Evolutionary conservation across 805 yeast genomes (phyloP), one percentile per base, ranked within the genome.

Genomic region (Starmera quercuum): DNA sequence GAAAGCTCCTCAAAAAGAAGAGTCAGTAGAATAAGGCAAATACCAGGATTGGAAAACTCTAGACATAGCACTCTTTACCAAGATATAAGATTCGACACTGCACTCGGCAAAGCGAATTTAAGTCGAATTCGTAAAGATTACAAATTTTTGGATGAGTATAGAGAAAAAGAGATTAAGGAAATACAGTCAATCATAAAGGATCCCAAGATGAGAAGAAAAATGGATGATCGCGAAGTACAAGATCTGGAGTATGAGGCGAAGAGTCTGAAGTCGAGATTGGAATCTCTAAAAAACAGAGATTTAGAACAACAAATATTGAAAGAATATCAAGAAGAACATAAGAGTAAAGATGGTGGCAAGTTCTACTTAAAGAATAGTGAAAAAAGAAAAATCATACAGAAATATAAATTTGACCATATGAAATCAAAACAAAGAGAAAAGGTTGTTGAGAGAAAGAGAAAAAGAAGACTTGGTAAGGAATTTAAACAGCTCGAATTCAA

Each of bases 41-140:
- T 88, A 10, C 90, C 83, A 2, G 92, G 90, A 0, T 52, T 82
- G 30, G 66, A 64, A 31, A 49, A 57, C 17, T 59, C 62, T 17
- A 64, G 56, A 43, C 47, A 56, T 32, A 47, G 56, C 12, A 64
- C 63, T 12, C 58, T 80, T 20, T 79, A 82, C 53, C 70, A 74
- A 31, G 98, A 92, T 61, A 80, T 94, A 22, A 68, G 98, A 45
- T 92, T 92, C 54, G 96, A 92, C 56, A 72, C 90, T 3, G 87
- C 95, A 0, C 75, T 76, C 42, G 97, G 97, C 37, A 81, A 76
- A 46, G 84, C 92, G 1, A 90, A 88, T 53, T 59, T 73, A 38
- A 61, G 66, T 21, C 66, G 68, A 38, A 72, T 83, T 13, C 67
- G 97, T 39, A 73, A 76, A 48, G 79, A 90, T 49, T 92, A 92